A percentile compares a stretch with the other conserved stretches of the same genome.
phyloP scores from a whole-genome alignment of 192 early-diverging fungal species.

The Entomortierella chlamydospora region DNA sequence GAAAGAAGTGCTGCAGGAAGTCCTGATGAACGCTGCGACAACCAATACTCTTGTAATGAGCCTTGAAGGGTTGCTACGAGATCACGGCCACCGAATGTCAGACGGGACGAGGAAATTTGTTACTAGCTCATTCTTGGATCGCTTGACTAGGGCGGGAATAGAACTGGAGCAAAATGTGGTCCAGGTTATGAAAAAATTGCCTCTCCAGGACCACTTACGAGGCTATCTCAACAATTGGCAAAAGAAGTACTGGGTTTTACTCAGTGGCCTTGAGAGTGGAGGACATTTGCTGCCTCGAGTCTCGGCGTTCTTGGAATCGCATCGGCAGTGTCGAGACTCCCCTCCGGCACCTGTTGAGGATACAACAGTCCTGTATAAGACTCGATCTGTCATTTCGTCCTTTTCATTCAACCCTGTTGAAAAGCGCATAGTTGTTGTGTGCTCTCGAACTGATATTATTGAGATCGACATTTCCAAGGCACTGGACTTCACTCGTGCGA shows the following conservation, averaged over 20 bases:
- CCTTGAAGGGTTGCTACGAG: constrained; percentile 43
- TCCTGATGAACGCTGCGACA: constrained; percentile 36
- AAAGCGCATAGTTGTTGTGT: constrained; percentile 71
- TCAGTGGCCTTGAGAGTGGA: constrained; percentile 48
- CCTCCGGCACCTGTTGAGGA: constrained; percentile 37
- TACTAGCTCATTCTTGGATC: constrained; percentile 44
- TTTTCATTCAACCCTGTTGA: constrained; percentile 70
- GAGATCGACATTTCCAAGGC: constrained; percentile 77
- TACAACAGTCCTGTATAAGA: constrained; percentile 54
- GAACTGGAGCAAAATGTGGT: constrained; percentile 40
- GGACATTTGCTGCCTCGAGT: constrained; percentile 46
- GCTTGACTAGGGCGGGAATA: constrained; percentile 36
- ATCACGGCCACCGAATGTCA: constrained; percentile 50
- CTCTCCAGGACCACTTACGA: constrained; percentile 42
- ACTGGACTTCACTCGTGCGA: constrained; percentile 33
- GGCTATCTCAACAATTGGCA: constrained; percentile 49
- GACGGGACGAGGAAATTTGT: constrained; percentile 47
- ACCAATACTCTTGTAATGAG: constrained; percentile 52
- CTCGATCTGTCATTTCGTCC: constrained; percentile 55
- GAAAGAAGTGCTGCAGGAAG: constrained; percentile 24
- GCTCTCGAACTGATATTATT: constrained; percentile 69
- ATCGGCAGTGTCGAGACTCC: constrained; percentile 28
- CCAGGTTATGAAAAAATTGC: constrained; percentile 26
- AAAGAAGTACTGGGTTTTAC: constrained; percentile 51
- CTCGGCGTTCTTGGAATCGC: constrained; percentile 28